phyloP scores from a whole-genome alignment of 2,329 filamentous ascomycete genomes.

The Thielaviopsis euricoi region DNA sequence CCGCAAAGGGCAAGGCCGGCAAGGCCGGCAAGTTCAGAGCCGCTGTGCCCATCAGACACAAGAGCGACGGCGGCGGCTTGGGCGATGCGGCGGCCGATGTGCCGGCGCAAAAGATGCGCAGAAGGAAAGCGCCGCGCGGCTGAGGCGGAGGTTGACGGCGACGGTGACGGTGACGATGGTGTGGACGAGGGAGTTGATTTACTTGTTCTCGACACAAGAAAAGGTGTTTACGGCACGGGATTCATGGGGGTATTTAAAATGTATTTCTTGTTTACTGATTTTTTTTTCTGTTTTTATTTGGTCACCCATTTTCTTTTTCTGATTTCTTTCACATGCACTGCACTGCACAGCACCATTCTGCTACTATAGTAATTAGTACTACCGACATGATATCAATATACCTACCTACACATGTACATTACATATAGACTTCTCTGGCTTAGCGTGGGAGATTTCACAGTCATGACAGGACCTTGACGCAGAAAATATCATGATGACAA shows the following conservation, averaged over 20 bases:
- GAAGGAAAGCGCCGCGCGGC: conserved; percentile 11
- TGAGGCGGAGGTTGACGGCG: not conserved
- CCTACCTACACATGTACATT: no score
- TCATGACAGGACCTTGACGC: no score
- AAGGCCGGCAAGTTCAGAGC: conserved; percentile 8
- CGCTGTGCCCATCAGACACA: conserved; percentile 11
- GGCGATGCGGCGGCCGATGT: not conserved
- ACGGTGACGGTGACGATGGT: not conserved
- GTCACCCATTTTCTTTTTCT: no score
- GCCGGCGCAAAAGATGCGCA: conserved; percentile 5
- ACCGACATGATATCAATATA: no score
- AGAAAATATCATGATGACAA: no score
- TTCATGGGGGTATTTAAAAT: not conserved
- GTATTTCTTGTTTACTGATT: not conserved
- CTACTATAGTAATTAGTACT: no score
- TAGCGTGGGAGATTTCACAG: no score
- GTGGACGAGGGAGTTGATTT: not conserved
- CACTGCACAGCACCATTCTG: no score
- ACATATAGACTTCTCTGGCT: no score
- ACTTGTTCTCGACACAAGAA: not conserved
- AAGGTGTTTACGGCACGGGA: not conserved
- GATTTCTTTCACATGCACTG: no score
- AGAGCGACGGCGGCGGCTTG: conserved; percentile 9
- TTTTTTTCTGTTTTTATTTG: not conserved
- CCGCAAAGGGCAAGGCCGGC: conserved; percentile 6